phyloP scores from a whole-genome alignment of 306 rosid genomes.

The Cyamopsis tetragonoloba region DNA sequence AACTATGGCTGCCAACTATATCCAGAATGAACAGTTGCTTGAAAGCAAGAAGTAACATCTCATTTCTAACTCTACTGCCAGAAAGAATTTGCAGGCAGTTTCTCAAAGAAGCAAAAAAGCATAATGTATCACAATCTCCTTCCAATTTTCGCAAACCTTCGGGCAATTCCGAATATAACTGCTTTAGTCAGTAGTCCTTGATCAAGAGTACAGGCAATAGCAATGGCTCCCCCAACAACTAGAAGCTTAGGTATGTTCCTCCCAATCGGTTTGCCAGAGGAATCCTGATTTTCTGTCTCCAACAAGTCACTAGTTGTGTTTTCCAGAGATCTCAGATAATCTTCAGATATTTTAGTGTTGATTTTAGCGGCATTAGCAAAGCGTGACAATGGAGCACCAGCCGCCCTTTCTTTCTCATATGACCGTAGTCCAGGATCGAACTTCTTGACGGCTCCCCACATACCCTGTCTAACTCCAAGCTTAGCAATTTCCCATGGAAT shows the following conservation, averaged over 20 bases:
- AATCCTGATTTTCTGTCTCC: slow-evolving; percentile 42
- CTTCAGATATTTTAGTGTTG: slow-evolving; percentile 63
- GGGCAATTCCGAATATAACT: slow-evolving; percentile 83
- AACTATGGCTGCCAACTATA: slow-evolving; percentile 27
- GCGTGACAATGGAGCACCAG: slow-evolving; percentile 54
- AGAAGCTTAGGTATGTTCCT: slow-evolving; percentile 66
- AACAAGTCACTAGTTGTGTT: slow-evolving; percentile 27
- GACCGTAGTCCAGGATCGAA: slow-evolving; percentile 71
- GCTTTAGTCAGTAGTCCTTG: slow-evolving; percentile 87
- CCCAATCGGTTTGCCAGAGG: slow-evolving; percentile 51
- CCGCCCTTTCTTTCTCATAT: slow-evolving; percentile 59
- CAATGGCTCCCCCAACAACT: slow-evolving; percentile 77
- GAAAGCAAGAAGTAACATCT: slow-evolving; percentile 4
- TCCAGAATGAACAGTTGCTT: slow-evolving; percentile 27
- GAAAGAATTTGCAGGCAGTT: slow-evolving; percentile 24
- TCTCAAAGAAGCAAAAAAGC: slow-evolving; percentile 26
- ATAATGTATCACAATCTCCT: slow-evolving; percentile 49
- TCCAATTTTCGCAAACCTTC: slow-evolving; percentile 77
- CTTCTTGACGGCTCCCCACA: slow-evolving; percentile 99
- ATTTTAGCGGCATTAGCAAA: slow-evolving; percentile 67
- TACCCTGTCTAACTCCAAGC: slow-evolving; percentile 89
- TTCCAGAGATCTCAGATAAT: slow-evolving; percentile 56
- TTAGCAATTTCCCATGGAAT: slow-evolving; percentile 98
- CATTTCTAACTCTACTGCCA: slow-evolving; percentile 30
- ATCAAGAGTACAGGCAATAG: slow-evolving; percentile 83